phyloP scores from a whole-genome alignment of 306 rosid genomes.

The Sicyos baderoa region DNA sequence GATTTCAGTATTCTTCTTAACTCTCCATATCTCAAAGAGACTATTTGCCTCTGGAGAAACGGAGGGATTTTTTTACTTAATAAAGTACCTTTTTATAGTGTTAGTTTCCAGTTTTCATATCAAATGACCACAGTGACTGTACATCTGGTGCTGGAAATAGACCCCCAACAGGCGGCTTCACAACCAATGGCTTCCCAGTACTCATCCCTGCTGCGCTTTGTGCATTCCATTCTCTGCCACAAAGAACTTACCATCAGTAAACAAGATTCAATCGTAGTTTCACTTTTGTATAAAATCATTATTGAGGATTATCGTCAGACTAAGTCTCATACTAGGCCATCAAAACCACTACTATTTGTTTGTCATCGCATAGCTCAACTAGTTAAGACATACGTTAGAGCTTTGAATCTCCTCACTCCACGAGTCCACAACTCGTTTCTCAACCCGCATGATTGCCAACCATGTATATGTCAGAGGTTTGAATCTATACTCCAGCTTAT shows the following conservation, averaged over 20 bases:
- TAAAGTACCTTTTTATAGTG: constrained; percentile 15
- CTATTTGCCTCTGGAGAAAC: constrained; percentile 8
- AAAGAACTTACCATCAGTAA: constrained; percentile 15
- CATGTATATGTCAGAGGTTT: no score
- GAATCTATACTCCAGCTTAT: not conserved
- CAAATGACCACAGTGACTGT: constrained; percentile 86
- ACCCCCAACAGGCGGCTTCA: constrained; percentile 54
- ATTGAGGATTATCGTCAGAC: no score
- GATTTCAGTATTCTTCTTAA: constrained; percentile 18
- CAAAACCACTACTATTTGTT: no score
- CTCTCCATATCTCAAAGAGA: constrained; percentile 14
- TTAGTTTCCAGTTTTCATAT: constrained; percentile 25
- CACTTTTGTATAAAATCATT: no score
- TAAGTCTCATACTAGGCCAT: no score
- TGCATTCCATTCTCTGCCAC: constrained; percentile 62
- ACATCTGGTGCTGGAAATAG: constrained; percentile 58
- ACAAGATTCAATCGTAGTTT: not conserved
- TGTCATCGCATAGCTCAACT: no score
- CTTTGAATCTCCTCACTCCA: no score
- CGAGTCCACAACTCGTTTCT: no score
- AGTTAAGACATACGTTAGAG: no score
- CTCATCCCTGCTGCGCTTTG: constrained; percentile 51
- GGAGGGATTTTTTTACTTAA: not conserved
- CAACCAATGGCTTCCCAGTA: constrained; percentile 37
- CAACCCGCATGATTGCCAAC: no score